Evolutionary conservation across 805 yeast species (phyloP), one percentile per base, ranked within the genome.

Genomic region (Nakazawaea wickerhamii): DNA sequence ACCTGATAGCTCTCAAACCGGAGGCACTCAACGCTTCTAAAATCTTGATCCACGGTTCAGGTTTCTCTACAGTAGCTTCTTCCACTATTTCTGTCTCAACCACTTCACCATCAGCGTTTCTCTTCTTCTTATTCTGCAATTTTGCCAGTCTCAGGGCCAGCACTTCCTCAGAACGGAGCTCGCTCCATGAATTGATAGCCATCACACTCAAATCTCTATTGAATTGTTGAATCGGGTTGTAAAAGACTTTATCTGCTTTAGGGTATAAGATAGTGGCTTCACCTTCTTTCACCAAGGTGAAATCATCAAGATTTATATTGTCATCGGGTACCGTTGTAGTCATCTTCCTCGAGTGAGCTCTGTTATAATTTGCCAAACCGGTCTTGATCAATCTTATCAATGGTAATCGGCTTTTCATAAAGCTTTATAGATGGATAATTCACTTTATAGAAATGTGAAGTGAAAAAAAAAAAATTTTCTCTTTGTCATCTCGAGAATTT

Each of bases 191-290:
- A 44, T 80, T 75, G 47, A 93, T 90, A 7, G 87, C 89, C 52
- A 83, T 67, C 5, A 87, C 84, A 50, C 95, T 84, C 38, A 93
- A 65, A 58, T 93, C 99, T 54, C 99, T 75, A 61, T 93, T 93
- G 64, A 89, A 93, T 63, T 91, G 98, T 64, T 93, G 99, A 43
- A 93, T 84, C 8, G 95, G 97, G 59, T 93, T 93, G 64, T 93
- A 93, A 58, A 93, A 93, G 9, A 93, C 99, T 46, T 73, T 71
- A 51, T 85, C 89, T 38, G 80, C 80, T 53, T 85, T 82, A 4
- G 95, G 91, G 48, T 84, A 84, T 25, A 90, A 67, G 34, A 93
- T 80, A 19, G 81, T 75, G 11, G 98, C 97, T 43, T 73, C 67
- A 2, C 99, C 99, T 60, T 93, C 99, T 35, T 58, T 66, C 21